Base-by-base conservation (phyloP, 305 asterid species). In the Solanum chacoense region DNA sequence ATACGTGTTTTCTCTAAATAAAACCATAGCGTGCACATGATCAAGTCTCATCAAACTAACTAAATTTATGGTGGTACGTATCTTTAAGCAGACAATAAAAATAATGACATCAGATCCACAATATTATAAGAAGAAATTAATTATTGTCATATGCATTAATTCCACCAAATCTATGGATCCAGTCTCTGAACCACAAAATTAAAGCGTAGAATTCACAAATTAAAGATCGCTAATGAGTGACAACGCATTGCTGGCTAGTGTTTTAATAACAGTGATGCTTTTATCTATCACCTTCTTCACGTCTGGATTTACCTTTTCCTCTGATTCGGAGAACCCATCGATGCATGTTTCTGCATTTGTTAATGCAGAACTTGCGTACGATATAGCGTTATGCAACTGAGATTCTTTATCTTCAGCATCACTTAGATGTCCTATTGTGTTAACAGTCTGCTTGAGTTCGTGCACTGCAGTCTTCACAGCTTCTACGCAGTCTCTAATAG, bases 401-500 rank as follows among this genome's bases (percentile, higher is more conserved):
- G 90, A 94, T n/a, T 89, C 92, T 87, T 92, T 85, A 13, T 94
- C 98, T 4, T 85, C 84, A 20, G 80, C 94, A 9, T 87, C 40
- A 8, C 88, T 42, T 18, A 96, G 73, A 20, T 88, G 92, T 22
- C 73, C 76, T 94, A 95, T 89, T 71, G 96, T 94, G 8, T 22
- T 40, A 69, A 92, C 45, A 42, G 96, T 91, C 8, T 86, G 87
- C 91, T 89, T 93, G 7, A 96, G 94, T 89, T 95, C 96, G 26
- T 90, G 89, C 9, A 93, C 73, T 0, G 93, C 88, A 71, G 92
- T 96, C 24, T 93, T 95, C 87, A 95, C 10, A 7, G 94, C 93
- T 9, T 94, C 92, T 8, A 92, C 89, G 91, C 97, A 96, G 31
- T 95, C 95, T 90, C 92, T 94, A 35, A 95, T 63, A 2, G 94